These are phyloP conservation scores for Suillus bovinus DNA, from an alignment of 768 basidiomycete species.

Conservation along the genomic window DNA sequence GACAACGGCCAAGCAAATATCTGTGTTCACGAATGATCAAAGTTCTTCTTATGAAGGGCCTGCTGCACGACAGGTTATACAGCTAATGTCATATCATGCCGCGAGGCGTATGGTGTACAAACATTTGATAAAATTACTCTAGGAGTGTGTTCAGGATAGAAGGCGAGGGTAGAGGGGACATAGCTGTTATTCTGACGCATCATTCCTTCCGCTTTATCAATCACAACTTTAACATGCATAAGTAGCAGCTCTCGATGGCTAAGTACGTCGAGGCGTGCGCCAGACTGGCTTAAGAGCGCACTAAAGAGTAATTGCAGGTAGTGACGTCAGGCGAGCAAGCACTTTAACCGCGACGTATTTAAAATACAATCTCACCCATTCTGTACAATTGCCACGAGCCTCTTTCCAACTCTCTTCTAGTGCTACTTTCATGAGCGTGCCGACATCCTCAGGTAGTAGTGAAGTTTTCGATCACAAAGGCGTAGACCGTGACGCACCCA, in stretches of 20 bases:
- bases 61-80: conserved; percentile 42
- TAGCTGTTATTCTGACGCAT: conserved; percentile 76
- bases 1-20: background rate
- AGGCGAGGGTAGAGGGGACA: conserved; percentile 17
- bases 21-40: conserved; percentile 27
- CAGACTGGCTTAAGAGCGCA: conserved; percentile 45
- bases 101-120: conserved; percentile 89
- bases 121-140: conserved; percentile 84
- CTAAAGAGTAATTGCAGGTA: background rate
- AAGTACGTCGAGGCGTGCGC: conserved; percentile 81
- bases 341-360: background rate
- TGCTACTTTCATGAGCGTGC: conserved; percentile 83
- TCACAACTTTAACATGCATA: conserved; percentile 62
- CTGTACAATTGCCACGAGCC: conserved; percentile 75
- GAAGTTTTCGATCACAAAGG: conserved; percentile 97
- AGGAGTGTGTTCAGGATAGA: conserved; percentile 5
- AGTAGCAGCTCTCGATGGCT: conserved; percentile 78
- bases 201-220: conserved; percentile 69
- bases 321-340: background rate
- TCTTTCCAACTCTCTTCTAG: too few relatives aligned
- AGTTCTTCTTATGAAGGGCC: conserved; percentile 31
- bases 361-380: conserved; percentile 62
- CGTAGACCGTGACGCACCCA: conserved; percentile 93
- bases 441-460: conserved; percentile 81
- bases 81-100: conserved; percentile 88